A percentile compares a stretch with the other conserved stretches of the same genome.
These are phyloP conservation scores for Berberis thunbergii DNA, from an alignment of 164 flowering plant genomes.

Conservation along the genomic window DNA sequence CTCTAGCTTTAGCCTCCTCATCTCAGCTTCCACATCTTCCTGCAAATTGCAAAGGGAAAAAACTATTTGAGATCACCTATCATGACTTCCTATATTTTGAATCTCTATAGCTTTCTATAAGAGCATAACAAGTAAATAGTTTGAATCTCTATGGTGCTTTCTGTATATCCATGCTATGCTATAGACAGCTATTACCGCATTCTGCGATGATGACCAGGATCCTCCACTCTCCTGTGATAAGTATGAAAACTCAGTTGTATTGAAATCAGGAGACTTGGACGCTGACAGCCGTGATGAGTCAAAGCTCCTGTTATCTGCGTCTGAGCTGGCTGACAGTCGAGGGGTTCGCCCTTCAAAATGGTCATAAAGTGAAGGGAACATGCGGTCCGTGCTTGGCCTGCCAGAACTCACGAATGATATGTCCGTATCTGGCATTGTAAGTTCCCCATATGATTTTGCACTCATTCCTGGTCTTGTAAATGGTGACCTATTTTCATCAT, in stretches of 20 bases:
- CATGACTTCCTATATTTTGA: neutral
- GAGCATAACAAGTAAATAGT: no score
- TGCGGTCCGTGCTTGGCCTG: constrained; percentile 52
- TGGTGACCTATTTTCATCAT: constrained; percentile 33
- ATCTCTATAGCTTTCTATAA: no score
- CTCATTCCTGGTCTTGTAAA: constrained; percentile 19
- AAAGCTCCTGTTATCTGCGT: constrained; percentile 25
- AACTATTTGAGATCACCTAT: neutral
- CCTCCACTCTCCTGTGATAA: constrained; percentile 15
- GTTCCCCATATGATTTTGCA: constrained; percentile 16
- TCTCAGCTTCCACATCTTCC: constrained; percentile 62
- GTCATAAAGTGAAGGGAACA: constrained; percentile 33
- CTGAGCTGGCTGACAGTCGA: constrained; percentile 28
- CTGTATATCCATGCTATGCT: no score
- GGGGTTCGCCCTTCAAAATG: constrained; percentile 26
- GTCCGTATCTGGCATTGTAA: constrained; percentile 37
- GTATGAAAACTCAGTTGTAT: constrained; percentile 13
- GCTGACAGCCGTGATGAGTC: constrained; percentile 23
- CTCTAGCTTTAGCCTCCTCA: constrained; percentile 62
- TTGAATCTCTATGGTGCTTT: no score
- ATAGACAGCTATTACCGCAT: constrained; percentile 15
- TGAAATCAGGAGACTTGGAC: constrained; percentile 19
- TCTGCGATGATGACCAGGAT: constrained; percentile 25
- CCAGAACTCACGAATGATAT: constrained; percentile 57
- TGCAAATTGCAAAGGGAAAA: constrained; percentile 9